These are phyloP conservation scores for Phoenix roebelenii DNA, from an alignment of 176 grass and related monocot species.

Conservation along the genomic window DNA sequence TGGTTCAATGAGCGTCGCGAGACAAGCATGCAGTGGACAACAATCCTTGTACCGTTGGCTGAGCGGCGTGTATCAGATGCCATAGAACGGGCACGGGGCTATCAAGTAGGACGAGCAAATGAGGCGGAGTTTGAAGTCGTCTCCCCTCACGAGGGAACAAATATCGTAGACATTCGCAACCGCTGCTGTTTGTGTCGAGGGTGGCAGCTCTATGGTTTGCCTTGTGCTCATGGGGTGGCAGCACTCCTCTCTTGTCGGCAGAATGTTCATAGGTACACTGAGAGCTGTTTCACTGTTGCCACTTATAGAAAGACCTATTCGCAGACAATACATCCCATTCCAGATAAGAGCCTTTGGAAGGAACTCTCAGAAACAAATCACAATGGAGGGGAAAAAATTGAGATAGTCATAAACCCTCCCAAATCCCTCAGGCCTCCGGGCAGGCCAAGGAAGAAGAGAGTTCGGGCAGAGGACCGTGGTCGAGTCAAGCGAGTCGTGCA, in stretches of 20 bases:
- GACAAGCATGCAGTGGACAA: slow-evolving; percentile 85
- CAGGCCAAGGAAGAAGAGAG: slow-evolving; percentile 72
- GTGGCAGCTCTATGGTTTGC: slow-evolving; percentile 87
- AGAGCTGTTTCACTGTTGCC: slow-evolving; percentile 83
- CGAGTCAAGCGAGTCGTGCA: slow-evolving; percentile 76
- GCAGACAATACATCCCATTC: slow-evolving; percentile 91
- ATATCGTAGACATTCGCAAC: slow-evolving; percentile 87
- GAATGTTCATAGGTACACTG: slow-evolving; percentile 88
- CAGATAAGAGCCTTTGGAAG: slow-evolving; percentile 71
- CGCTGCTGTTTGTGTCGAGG: slow-evolving; percentile 83
- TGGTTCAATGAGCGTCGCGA: slow-evolving; percentile 96
- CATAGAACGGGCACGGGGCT: slow-evolving; percentile 78
- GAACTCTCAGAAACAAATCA: slow-evolving; percentile 37
- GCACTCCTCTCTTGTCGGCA: slow-evolving; percentile 87
- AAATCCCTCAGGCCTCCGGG: slow-evolving; percentile 68
- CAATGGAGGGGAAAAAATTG: slow-evolving; percentile 27
- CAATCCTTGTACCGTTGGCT: slow-evolving; percentile 58
- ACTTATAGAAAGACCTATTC: slow-evolving; percentile 92
- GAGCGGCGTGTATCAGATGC: slow-evolving; percentile 69
- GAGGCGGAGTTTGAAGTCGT: slow-evolving; percentile 92
- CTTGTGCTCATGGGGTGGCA: slow-evolving; percentile 86
- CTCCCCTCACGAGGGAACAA: slow-evolving; percentile 65
- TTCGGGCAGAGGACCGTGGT: slow-evolving; percentile 56
- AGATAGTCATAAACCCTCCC: slow-evolving; percentile 57
- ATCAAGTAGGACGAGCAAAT: slow-evolving; percentile 74